Evolutionary conservation across 176 grass and related monocot genomes (phyloP).

Genomic region (Musa troglodytarum): DNA sequence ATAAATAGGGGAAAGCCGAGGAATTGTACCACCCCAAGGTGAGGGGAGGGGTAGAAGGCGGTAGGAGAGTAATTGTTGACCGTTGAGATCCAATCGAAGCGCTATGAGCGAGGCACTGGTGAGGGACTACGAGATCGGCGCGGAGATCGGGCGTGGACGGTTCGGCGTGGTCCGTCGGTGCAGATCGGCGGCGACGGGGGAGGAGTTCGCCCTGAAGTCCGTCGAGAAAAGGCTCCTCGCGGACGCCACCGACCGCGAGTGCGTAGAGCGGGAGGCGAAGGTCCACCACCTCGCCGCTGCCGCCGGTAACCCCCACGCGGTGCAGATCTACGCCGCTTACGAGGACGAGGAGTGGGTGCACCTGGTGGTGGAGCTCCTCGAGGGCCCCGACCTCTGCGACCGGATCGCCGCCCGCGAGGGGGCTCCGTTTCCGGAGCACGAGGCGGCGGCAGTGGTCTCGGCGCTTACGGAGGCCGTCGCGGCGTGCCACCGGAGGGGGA

Average conservation of each 20-base stretch:
- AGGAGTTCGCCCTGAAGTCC: conserved; percentile 60
- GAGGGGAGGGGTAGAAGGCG: no score
- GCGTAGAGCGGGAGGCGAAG: conserved; percentile 56
- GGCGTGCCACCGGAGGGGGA: conserved; percentile 46
- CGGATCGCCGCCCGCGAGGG: conserved; percentile 45
- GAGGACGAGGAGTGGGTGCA: conserved; percentile 51
- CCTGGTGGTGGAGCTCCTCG: conserved; percentile 65
- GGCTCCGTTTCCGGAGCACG: conserved; percentile 42
- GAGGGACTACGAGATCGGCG: conserved; percentile 54
- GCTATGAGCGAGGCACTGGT: conserved; percentile 47
- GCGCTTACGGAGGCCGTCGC: conserved; percentile 54
- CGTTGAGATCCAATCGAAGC: background rate
- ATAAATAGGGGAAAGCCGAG: background rate
- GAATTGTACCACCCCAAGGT: no score
- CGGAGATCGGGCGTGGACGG: conserved; percentile 69
- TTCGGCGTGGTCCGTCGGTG: conserved; percentile 73
- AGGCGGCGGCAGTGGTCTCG: conserved; percentile 32
- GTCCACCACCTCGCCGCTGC: conserved; percentile 32
- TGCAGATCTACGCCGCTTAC: conserved; percentile 47
- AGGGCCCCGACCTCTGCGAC: conserved; percentile 8
- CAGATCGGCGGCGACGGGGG: conserved; percentile 34
- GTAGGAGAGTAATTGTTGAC: no score
- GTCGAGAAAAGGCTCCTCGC: conserved; percentile 48
- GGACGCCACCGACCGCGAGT: conserved; percentile 58
- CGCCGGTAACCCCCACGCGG: conserved; percentile 42